Conservation (phyloP, 495 filamentous ascomycete species). For the Oleoguttula mirabilis region DNA sequence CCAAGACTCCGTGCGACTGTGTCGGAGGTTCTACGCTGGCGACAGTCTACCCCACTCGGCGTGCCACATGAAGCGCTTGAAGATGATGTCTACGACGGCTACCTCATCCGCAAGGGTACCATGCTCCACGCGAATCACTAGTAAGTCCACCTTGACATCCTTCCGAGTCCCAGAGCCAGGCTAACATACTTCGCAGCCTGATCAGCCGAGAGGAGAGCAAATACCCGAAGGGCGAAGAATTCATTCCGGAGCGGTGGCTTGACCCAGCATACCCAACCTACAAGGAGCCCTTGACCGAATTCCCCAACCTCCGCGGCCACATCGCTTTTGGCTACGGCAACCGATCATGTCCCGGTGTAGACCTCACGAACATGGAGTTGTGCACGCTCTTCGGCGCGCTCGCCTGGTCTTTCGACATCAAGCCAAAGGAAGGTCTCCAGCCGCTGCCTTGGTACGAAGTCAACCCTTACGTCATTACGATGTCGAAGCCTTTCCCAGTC, state of each 20-base stretch:
- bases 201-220: slow-evolving; percentile 13
- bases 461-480: slow-evolving; percentile 17
- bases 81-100: slow-evolving; percentile 26
- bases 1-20: slow-evolving; percentile 42
- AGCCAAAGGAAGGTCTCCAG: slow-evolving; percentile 5
- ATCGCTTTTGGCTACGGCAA: slow-evolving; percentile 39
- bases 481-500: slow-evolving; percentile 13
- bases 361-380: slow-evolving; percentile 39
- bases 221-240: slow-evolving; percentile 34
- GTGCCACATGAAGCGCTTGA: slow-evolving; percentile 17
- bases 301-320: slow-evolving; percentile 38
- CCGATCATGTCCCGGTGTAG: slow-evolving; percentile 40
- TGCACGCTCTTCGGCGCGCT: slow-evolving; percentile 46
- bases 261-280: slow-evolving; percentile 33
- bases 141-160: neutral
- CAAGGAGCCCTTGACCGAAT: slow-evolving; percentile 24
- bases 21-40: slow-evolving; percentile 52
- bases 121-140: slow-evolving; percentile 32
- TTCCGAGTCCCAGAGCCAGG: neutral
- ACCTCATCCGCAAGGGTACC: slow-evolving; percentile 36
- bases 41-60: slow-evolving; percentile 25
- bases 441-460: slow-evolving; percentile 17
- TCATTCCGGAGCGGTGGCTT: slow-evolving; percentile 40
- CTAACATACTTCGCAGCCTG: slow-evolving; percentile 8
- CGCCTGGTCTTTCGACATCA: slow-evolving; percentile 46